Evolutionary conservation across 1,284 basidiomycete genomes (phyloP), one percentile per base, ranked within the genome.

Genomic region (Leccinum fallax): DNA sequence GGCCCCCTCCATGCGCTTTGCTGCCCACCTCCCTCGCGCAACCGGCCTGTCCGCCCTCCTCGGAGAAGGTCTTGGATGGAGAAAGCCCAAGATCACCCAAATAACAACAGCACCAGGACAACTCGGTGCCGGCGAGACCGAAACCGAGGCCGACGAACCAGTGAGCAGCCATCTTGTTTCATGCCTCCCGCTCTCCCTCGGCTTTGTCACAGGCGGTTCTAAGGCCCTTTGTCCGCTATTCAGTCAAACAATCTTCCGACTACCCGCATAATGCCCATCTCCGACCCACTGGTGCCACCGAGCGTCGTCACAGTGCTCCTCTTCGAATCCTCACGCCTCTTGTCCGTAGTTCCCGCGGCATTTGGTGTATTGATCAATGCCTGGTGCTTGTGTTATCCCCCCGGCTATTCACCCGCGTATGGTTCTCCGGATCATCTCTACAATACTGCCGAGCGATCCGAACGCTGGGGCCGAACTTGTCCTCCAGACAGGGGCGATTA

Each of bases 141-240:
- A 92, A 70, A 91, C 90, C 0, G 90, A 92, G 70, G 78, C 83
- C 13, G 90, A 91, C 66, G 89, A 91, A 69, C 84, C 85, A 53
- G 89, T 90, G 72, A 78, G 88, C 78, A 60, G 32, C 52, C 61
- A 51, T 53, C 21, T 60, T 51, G n/a, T 46, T 19, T 65, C 53
- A 8, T 58, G n/a, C 26, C 55, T 40, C 32, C 24, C 5, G 11
- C 49, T 28, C 53, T 32, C 51, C 55, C 49, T 34, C 7, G 32
- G 32, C 58, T 34, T 56, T 49, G 56, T 62, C 48, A 0, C 60
- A 48, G 36, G 9, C 55, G 7, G 52, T 58, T 61, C 68, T 59
- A 53, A 73, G 21, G 46, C 49, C 30, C 15, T 68, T 43, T 34
- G 32, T 34, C 32, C 32, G 32, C 55, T 56, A 55, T 64, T 51